Percentiles rank a stretch among this genome's conserved stretches.
phyloP scores from a whole-genome alignment of 305 asterid genomes.

The Solanum chacoense region DNA sequence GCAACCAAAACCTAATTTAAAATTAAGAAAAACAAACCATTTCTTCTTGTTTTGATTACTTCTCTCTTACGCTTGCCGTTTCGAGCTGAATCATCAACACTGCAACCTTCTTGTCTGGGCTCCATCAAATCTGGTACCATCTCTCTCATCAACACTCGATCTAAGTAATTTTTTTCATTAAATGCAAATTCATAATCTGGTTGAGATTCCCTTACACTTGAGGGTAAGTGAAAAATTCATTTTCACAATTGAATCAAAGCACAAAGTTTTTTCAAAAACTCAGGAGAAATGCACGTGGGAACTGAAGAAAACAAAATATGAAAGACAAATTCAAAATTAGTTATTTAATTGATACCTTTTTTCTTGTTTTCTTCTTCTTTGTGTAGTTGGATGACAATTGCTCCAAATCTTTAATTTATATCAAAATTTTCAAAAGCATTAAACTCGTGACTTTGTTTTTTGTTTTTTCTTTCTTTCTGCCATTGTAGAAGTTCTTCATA shows the following conservation, averaged over 20 bases:
- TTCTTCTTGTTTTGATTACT: slow-evolving; percentile 15
- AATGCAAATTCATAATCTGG: slow-evolving; percentile 51
- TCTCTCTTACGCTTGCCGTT: slow-evolving; percentile 73
- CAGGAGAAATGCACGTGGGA: not conserved
- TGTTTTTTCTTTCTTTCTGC: not conserved
- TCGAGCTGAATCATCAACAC: slow-evolving; percentile 39
- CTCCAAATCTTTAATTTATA: not conserved
- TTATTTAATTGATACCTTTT: not conserved
- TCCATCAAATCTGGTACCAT: slow-evolving; percentile 36
- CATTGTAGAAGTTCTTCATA: not conserved
- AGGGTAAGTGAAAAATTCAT: not conserved
- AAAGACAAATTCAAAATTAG: not conserved
- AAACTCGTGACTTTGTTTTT: no score
- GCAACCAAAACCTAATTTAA: not conserved
- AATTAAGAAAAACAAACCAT: slow-evolving; percentile 8
- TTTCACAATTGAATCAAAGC: not conserved
- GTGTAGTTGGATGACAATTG: not conserved
- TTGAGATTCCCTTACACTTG: not conserved
- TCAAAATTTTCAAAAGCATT: no score
- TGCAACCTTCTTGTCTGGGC: slow-evolving; percentile 12
- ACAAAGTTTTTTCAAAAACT: not conserved
- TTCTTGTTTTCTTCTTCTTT: not conserved
- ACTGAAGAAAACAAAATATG: not conserved
- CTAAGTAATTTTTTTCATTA: slow-evolving; percentile 56
- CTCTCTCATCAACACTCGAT: slow-evolving; percentile 52